Evolutionary conservation across 305 asterid species (phyloP).

Genomic region (Vinca major): DNA sequence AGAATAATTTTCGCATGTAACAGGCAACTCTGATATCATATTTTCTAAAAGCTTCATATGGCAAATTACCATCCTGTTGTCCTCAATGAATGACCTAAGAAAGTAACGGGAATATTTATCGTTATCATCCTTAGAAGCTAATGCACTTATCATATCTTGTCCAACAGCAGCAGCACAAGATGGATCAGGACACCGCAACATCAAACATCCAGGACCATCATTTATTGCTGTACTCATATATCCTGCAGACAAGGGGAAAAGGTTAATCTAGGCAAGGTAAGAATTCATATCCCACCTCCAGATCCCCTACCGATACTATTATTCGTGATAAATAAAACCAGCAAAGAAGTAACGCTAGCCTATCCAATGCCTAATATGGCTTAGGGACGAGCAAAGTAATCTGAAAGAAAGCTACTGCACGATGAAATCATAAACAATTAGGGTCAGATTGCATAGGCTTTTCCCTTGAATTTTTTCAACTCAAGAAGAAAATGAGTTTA

Average conservation of each 20-base stretch:
- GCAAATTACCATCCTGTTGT: conserved; percentile 23
- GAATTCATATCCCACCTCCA: background rate
- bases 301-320: background rate
- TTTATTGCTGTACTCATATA: conserved; percentile 22
- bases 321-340: background rate
- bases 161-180: conserved; percentile 29
- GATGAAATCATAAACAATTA: background rate
- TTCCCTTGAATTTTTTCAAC: too few relatives aligned
- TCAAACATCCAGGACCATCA: conserved; percentile 32
- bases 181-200: conserved; percentile 29
- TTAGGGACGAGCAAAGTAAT: background rate
- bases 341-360: background rate
- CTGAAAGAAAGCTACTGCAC: background rate
- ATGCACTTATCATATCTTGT: conserved; percentile 21
- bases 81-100: conserved; percentile 25
- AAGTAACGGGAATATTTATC: conserved; percentile 22
- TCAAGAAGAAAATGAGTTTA: too few relatives aligned
- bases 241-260: conserved; percentile 15
- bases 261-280: background rate
- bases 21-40: background rate
- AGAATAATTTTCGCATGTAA: background rate
- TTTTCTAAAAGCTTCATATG: background rate
- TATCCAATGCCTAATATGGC: background rate
- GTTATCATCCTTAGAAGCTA: conserved; percentile 20
- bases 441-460: too few relatives aligned